Percentiles rank a stretch among this genome's conserved stretches.
Evolutionary conservation across 1,139 yeast genomes (phyloP).

Genomic region (Pichia cactophila): DNA sequence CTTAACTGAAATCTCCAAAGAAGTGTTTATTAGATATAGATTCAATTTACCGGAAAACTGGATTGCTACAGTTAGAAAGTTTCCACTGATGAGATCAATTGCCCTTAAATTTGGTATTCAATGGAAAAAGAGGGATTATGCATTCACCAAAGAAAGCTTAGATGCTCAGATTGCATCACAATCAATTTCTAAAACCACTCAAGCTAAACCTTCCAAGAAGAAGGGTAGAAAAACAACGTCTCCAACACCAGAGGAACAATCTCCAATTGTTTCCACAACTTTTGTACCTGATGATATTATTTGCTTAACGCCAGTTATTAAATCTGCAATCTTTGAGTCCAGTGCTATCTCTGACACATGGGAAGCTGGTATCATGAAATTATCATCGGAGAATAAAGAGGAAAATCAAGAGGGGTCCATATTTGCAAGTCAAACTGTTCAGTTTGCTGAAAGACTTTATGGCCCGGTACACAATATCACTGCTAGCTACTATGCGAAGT

Average conservation of each 20-base stretch:
- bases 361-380: conserved; percentile 56
- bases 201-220: conserved; percentile 24
- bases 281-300: conserved; percentile 59
- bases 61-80: conserved; percentile 32
- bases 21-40: conserved; percentile 59
- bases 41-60: conserved; percentile 45
- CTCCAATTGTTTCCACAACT: conserved; percentile 30
- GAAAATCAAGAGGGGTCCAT: conserved; percentile 45
- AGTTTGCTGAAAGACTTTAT: conserved; percentile 75
- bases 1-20: conserved; percentile 36
- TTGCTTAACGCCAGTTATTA: conserved; percentile 64
- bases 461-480: conserved; percentile 78
- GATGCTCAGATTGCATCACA: conserved; percentile 29
- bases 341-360: conserved; percentile 70
- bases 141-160: conserved; percentile 41
- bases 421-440: conserved; percentile 60
- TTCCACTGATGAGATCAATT: conserved; percentile 60
- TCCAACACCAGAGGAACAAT: conserved; percentile 1
- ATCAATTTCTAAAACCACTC: conserved; percentile 9
- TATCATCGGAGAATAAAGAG: conserved; percentile 27
- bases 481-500: conserved; percentile 39
- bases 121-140: conserved; percentile 54
- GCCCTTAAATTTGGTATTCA: conserved; percentile 82
- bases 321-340: conserved; percentile 62
- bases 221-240: conserved; percentile 30